phyloP scores from a whole-genome alignment of 495 filamentous ascomycete species.

The Staphylotrichum longicolle region DNA sequence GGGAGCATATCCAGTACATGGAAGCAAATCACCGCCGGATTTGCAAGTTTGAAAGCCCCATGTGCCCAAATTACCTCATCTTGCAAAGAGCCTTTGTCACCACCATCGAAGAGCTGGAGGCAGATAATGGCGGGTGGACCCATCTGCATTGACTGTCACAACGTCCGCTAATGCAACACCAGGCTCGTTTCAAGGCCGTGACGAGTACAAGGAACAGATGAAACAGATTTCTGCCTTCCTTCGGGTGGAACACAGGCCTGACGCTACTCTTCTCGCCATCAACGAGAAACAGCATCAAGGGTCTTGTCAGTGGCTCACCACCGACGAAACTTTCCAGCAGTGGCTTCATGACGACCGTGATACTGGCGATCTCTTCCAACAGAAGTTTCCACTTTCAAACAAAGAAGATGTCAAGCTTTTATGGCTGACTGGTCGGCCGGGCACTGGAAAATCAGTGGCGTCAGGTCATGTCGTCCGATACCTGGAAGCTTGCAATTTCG shows the following conservation, averaged over 20 bases:
- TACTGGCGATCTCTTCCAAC: no score
- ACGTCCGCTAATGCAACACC: no score
- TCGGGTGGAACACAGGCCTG: slow-evolving; percentile 10
- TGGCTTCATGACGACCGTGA: slow-evolving; percentile 1
- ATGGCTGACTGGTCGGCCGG: slow-evolving; percentile 29
- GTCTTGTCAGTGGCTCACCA: slow-evolving; percentile 10
- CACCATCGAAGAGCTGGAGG: slow-evolving; percentile 22
- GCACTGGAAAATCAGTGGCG: slow-evolving; percentile 27
- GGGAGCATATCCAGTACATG: slow-evolving; percentile 38
- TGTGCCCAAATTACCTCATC: slow-evolving; percentile 26
- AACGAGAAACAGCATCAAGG: slow-evolving; percentile 20
- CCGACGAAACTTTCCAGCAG: slow-evolving; percentile 1
- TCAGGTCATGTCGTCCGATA: slow-evolving; percentile 22
- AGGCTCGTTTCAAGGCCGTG: not conserved
- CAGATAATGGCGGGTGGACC: no score
- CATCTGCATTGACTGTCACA: no score
- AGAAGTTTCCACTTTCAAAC: not conserved
- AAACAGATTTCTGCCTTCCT: slow-evolving; percentile 11
- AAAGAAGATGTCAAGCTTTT: slow-evolving; percentile 7
- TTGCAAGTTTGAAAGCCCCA: slow-evolving; percentile 26
- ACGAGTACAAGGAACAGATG: slow-evolving; percentile 16
- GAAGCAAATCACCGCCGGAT: slow-evolving; percentile 45
- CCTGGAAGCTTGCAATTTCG: slow-evolving; percentile 23
- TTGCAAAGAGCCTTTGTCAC: slow-evolving; percentile 21
- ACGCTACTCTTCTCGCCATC: slow-evolving; percentile 7